phyloP scores from a whole-genome alignment of 2,329 filamentous ascomycete species.

The Aspergillus sp. region DNA sequence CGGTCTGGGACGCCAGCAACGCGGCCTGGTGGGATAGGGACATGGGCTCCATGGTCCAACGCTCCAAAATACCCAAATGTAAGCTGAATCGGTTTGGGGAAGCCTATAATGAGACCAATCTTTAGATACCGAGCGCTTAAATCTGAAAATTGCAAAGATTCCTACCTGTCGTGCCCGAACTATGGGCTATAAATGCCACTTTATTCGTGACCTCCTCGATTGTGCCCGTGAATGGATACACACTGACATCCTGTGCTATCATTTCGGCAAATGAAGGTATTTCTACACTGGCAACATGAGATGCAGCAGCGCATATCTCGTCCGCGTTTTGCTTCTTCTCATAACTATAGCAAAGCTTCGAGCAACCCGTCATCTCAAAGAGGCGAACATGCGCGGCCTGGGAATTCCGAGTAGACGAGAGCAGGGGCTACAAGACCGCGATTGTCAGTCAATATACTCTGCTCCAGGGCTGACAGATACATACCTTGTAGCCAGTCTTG shows the following conservation, averaged over 20 bases:
- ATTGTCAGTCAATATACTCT: neutral
- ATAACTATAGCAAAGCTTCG: conserved; percentile 7
- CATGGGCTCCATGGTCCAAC: neutral
- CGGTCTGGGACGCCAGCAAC: neutral
- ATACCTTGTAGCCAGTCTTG: conserved; percentile 23
- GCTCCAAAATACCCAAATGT: conserved; percentile 2
- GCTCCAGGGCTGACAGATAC: neutral
- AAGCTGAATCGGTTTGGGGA: conserved; percentile 8
- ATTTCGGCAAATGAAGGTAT: neutral
- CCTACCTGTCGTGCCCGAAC: conserved; percentile 7
- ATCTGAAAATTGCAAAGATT: neutral
- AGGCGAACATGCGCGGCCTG: neutral
- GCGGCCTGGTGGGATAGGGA: neutral
- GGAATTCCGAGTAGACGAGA: conserved; percentile 4
- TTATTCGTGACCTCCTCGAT: conserved; percentile 5
- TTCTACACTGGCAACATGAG: neutral
- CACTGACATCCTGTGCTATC: too few species aligned
- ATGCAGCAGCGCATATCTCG: neutral
- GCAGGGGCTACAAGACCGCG: neutral
- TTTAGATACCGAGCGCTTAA: neutral
- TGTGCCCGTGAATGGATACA: neutral
- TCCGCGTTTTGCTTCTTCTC: conserved; percentile 4
- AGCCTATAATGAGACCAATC: neutral
- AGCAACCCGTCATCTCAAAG: neutral
- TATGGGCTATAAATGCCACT: conserved; percentile 18